These are phyloP conservation scores for Exophiala spinifera DNA, from an alignment of 2,329 filamentous ascomycete species.

Conservation along the genomic window DNA sequence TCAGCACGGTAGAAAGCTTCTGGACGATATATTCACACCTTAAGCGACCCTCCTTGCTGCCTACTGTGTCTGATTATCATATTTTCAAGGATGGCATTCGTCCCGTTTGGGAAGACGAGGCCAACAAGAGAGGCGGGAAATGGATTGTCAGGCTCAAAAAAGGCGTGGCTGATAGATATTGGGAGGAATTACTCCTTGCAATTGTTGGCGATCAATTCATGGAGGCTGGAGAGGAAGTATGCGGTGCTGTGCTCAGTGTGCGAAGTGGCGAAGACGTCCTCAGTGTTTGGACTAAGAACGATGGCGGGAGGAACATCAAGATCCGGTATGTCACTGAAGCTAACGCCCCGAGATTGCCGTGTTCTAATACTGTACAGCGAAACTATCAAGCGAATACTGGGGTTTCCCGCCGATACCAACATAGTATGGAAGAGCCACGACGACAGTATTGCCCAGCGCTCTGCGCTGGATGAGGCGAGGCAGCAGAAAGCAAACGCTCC, in stretches of 20 bases:
- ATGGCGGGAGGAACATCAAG: slow-evolving; percentile 90
- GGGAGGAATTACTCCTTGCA: slow-evolving; percentile 88
- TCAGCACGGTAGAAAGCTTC: slow-evolving; percentile 83
- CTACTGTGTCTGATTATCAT: slow-evolving; percentile 94
- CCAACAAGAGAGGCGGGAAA: slow-evolving; percentile 93
- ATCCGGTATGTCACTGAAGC: slow-evolving; percentile 66
- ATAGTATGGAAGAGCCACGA: slow-evolving; percentile 96
- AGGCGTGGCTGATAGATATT: slow-evolving; percentile 92
- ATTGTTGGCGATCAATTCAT: slow-evolving; percentile 92
- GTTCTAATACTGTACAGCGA: slow-evolving; percentile 57
- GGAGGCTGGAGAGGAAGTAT: slow-evolving; percentile 90
- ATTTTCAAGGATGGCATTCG: slow-evolving; percentile 95
- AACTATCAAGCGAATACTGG: slow-evolving; percentile 86
- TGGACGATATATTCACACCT: slow-evolving; percentile 86
- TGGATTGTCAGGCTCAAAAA: slow-evolving; percentile 98
- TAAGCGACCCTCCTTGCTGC: slow-evolving; percentile 81
- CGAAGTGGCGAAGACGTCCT: slow-evolving; percentile 94
- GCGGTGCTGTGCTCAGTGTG: slow-evolving; percentile 89
- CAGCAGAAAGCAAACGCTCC: slow-evolving; percentile 68
- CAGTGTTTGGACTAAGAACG: slow-evolving; percentile 94
- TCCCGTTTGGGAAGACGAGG: slow-evolving; percentile 97
- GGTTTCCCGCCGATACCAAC: slow-evolving; percentile 81
- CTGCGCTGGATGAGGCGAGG: slow-evolving; percentile 84
- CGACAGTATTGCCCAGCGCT: slow-evolving; percentile 88
- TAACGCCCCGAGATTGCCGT: neutral